Conservation (phyloP, 2,329 filamentous ascomycete genomes). For the Capronia americana region DNA sequence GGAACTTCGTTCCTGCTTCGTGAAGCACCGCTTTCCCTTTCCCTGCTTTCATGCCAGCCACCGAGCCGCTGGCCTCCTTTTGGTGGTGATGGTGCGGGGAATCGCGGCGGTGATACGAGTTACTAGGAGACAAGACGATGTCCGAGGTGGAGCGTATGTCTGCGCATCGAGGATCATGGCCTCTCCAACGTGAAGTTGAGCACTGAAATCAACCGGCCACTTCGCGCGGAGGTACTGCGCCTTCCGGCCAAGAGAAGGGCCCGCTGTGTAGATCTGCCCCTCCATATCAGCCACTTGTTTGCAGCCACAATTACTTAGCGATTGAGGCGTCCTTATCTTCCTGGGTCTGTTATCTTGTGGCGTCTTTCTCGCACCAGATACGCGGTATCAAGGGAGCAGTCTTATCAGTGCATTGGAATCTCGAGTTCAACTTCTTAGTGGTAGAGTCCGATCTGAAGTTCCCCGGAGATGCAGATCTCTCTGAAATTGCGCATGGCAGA, state of each 20-base stretch:
- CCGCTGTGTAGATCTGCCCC: not conserved
- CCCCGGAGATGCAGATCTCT: constrained; percentile 27
- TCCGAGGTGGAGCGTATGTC: not conserved
- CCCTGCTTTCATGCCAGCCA: not conserved
- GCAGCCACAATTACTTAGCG: not conserved
- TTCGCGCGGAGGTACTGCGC: not conserved
- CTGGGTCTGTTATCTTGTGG: not conserved
- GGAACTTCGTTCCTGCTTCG: not conserved
- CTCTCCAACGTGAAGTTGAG: no score
- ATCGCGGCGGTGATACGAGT: not conserved
- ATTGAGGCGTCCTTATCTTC: not conserved
- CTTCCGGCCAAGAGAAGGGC: not conserved
- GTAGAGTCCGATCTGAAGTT: constrained; percentile 11
- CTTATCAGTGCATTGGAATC: constrained; percentile 15
- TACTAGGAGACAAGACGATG: not conserved
- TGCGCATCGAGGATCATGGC: not conserved
- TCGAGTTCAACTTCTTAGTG: not conserved
- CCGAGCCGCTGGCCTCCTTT: not conserved
- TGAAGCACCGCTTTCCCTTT: not conserved
- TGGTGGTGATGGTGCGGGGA: not conserved
- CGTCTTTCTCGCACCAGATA: not conserved
- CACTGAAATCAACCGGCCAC: not conserved
- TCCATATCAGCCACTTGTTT: not conserved
- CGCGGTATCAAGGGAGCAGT: not conserved
- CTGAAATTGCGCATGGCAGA: not conserved